phyloP scores from a whole-genome alignment of 2,329 filamentous ascomycete genomes.

The Cryphonectria naterciae region DNA sequence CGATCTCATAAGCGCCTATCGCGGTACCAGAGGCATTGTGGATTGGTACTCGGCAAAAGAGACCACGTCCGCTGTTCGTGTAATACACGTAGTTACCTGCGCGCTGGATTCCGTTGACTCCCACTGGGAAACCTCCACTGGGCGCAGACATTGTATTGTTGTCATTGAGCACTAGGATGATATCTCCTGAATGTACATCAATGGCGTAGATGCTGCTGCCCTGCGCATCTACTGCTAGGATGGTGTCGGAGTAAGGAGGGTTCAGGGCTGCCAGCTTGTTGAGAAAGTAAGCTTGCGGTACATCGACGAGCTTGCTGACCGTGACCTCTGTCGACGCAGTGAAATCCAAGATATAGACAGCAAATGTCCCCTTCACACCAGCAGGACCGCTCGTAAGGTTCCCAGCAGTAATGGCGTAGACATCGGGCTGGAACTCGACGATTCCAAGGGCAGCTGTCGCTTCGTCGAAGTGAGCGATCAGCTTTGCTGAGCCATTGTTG shows the following conservation, averaged over 20 bases:
- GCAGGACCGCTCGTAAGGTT: neutral
- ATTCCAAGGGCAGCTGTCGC: neutral
- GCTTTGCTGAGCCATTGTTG: neutral
- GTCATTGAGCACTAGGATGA: neutral
- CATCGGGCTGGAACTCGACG: neutral
- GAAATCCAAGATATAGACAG: neutral
- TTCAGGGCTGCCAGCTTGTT: neutral
- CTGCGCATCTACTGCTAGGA: neutral
- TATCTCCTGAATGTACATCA: neutral
- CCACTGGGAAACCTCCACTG: neutral
- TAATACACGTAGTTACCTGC: neutral
- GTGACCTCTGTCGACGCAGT: neutral
- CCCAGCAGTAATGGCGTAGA: neutral
- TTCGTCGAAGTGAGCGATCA: neutral
- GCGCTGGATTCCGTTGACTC: neutral
- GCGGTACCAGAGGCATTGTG: neutral
- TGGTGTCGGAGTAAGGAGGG: neutral
- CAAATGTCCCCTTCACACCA: neutral
- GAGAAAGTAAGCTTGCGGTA: neutral
- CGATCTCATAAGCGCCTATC: neutral
- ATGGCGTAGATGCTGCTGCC: neutral
- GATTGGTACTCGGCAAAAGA: neutral
- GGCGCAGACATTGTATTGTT: neutral
- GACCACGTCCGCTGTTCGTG: neutral
- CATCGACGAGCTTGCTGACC: neutral